Percentiles rank a stretch among this genome's conserved stretches.
These are phyloP conservation scores for Barnettozyma sp. DNA, from an alignment of 805 yeast genomes.

Conservation along the genomic window DNA sequence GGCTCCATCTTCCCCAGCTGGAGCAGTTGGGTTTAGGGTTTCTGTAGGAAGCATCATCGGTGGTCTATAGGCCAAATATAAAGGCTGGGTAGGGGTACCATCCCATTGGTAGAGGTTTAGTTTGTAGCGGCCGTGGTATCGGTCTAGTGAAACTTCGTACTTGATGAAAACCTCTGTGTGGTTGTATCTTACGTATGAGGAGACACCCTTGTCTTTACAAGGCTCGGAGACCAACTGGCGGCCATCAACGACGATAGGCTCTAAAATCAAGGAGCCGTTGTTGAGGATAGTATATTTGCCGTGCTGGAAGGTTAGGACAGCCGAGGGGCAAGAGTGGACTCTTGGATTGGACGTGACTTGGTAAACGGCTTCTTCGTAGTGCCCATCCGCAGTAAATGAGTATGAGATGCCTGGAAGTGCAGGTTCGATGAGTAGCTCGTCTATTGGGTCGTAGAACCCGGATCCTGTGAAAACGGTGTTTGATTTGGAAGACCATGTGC, in stretches of 20 bases:
- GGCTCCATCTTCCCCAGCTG: conserved; percentile 24
- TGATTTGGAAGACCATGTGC: conserved; percentile 95
- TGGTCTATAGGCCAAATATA: conserved; percentile 88
- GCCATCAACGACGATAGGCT: conserved; percentile 83
- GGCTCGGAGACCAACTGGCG: conserved; percentile 88
- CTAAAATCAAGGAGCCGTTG: conserved; percentile 63
- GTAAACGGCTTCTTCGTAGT: conserved; percentile 84
- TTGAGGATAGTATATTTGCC: conserved; percentile 61
- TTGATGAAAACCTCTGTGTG: conserved; percentile 56
- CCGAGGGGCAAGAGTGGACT: conserved; percentile 78
- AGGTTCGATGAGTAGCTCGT: conserved; percentile 91
- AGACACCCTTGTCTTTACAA: conserved; percentile 55
- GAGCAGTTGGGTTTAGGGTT: conserved; percentile 79
- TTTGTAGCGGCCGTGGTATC: conserved; percentile 77
- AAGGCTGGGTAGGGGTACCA: conserved; percentile 77
- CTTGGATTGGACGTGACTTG: conserved; percentile 63
- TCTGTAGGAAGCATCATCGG: conserved; percentile 93
- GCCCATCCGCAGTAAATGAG: conserved; percentile 90
- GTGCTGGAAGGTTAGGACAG: conserved; percentile 80
- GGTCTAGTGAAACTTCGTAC: conserved; percentile 57
- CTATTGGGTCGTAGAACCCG: conserved; percentile 91
- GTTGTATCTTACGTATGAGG: conserved; percentile 64
- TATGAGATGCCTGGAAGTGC: conserved; percentile 90
- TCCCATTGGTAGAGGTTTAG: conserved; percentile 69
- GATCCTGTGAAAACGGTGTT: conserved; percentile 96